Conservation (phyloP, 2,329 filamentous ascomycete genomes). For the Fusarium aywerte region DNA sequence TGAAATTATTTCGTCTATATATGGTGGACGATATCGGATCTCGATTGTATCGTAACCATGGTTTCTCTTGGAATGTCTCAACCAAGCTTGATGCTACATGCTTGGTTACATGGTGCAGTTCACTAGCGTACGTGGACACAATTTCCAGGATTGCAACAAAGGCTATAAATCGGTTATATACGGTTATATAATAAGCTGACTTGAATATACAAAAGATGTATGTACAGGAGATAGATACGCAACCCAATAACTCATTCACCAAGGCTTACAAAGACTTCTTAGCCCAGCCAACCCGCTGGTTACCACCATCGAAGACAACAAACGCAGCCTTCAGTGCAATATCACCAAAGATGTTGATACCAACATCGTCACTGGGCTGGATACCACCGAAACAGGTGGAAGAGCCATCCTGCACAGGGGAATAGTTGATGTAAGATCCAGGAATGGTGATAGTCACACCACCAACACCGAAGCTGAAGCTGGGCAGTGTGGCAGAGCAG, state of each 20-base stretch:
- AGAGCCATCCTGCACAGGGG: constrained; percentile 53
- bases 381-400: constrained; percentile 74
- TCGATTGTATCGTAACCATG: no score
- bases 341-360: constrained; percentile 70
- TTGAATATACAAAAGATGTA: neutral
- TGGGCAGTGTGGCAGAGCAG: constrained; percentile 59
- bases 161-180: no score
- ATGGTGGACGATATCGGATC: no score
- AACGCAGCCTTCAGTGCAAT: constrained; percentile 71
- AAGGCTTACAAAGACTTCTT: constrained; percentile 24
- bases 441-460: constrained; percentile 67
- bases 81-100: no score
- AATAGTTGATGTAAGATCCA: constrained; percentile 66
- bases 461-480: constrained; percentile 66
- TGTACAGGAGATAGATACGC: neutral
- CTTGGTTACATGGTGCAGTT: no score
- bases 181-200: neutral
- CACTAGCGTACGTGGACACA: no score
- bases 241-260: neutral
- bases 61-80: no score
- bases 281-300: constrained; percentile 39
- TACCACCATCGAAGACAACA: constrained; percentile 63
- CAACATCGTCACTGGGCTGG: constrained; percentile 61
- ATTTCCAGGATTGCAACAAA: no score
- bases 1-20: no score